Evolutionary conservation across 192 early-diverging fungal species (phyloP).

Genomic region (Entomortierella beljakovae): DNA sequence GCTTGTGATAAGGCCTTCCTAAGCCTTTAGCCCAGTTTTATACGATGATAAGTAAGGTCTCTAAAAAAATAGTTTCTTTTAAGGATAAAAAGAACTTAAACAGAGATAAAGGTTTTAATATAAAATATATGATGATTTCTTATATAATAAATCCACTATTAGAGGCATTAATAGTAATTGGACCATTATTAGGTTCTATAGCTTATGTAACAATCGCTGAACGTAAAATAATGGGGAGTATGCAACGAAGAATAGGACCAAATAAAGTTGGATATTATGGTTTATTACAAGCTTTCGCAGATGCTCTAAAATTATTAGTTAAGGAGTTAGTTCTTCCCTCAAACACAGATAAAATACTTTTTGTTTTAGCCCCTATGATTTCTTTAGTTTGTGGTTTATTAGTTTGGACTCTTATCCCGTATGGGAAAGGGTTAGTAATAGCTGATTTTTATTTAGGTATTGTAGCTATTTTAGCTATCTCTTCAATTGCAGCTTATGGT

Average conservation of each 20-base stretch:
- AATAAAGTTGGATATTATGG: slow-evolving; percentile 26
- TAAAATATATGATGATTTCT: neutral
- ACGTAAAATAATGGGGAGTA: slow-evolving; percentile 31
- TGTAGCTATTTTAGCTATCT: neutral
- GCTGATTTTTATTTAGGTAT: slow-evolving; percentile 1
- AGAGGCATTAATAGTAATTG: slow-evolving; percentile 37
- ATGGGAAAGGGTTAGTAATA: slow-evolving; percentile 2
- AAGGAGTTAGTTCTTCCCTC: too few relatives aligned
- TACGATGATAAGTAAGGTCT: neutral
- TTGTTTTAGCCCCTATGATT: slow-evolving; percentile 1
- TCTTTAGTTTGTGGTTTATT: slow-evolving; percentile 2
- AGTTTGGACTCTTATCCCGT: slow-evolving; percentile 2
- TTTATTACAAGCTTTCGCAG: slow-evolving; percentile 5
- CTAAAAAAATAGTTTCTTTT: slow-evolving; percentile 5
- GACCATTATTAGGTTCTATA: slow-evolving; percentile 32
- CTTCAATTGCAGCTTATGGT: neutral
- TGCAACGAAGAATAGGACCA: slow-evolving; percentile 24
- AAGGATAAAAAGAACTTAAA: slow-evolving; percentile 7
- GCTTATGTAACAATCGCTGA: slow-evolving; percentile 30
- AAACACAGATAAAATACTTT: too few relatives aligned
- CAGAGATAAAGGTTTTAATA: slow-evolving; percentile 23
- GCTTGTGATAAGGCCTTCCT: neutral
- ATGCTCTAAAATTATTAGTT: slow-evolving; percentile 55
- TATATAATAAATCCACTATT: slow-evolving; percentile 24
- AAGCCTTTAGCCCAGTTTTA: neutral